Percentiles rank a stretch among this genome's conserved stretches.
These are phyloP conservation scores for Marchantia polymorpha DNA, from an alignment of 225 moss, liverwort and hornwort species.

Conservation along the genomic window DNA sequence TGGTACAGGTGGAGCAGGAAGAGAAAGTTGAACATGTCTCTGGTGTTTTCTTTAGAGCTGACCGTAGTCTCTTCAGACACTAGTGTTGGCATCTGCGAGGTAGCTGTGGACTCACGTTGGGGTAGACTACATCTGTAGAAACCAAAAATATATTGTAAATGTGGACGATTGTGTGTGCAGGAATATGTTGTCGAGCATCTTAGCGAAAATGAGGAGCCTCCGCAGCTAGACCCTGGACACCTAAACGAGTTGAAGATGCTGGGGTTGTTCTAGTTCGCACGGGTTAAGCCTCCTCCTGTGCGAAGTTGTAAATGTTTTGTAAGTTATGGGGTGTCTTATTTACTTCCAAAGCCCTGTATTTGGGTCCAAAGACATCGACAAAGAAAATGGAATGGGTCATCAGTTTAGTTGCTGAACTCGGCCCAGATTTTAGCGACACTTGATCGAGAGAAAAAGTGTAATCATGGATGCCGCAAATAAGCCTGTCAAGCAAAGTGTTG, in stretches of 20 bases:
- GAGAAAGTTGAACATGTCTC: too few relatives aligned
- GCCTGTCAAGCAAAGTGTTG: slow-evolving; percentile 20
- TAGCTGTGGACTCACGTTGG: too few relatives aligned
- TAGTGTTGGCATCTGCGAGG: too few relatives aligned
- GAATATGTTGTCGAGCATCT: slow-evolving; percentile 81
- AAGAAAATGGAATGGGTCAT: slow-evolving; percentile 6
- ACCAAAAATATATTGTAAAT: neutral
- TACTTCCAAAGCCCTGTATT: neutral
- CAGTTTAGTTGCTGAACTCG: neutral
- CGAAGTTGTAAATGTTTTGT: slow-evolving; percentile 10
- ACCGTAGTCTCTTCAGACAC: too few relatives aligned
- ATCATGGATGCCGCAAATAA: slow-evolving; percentile 17
- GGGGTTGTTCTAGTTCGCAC: slow-evolving; percentile 50
- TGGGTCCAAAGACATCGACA: slow-evolving; percentile 1
- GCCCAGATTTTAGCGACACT: neutral
- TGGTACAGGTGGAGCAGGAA: too few relatives aligned
- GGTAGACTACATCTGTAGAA: too few relatives aligned
- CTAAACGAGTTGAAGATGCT: slow-evolving; percentile 78
- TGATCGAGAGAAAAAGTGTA: neutral
- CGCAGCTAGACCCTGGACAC: slow-evolving; percentile 64
- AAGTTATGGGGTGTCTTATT: slow-evolving; percentile 1
- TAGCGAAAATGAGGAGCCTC: slow-evolving; percentile 60
- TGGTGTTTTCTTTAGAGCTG: too few relatives aligned
- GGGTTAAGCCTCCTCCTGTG: neutral
- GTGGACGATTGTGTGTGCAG: slow-evolving; percentile 40